Conservation (phyloP, 495 filamentous ascomycete species). For the Physcia stellaris region DNA sequence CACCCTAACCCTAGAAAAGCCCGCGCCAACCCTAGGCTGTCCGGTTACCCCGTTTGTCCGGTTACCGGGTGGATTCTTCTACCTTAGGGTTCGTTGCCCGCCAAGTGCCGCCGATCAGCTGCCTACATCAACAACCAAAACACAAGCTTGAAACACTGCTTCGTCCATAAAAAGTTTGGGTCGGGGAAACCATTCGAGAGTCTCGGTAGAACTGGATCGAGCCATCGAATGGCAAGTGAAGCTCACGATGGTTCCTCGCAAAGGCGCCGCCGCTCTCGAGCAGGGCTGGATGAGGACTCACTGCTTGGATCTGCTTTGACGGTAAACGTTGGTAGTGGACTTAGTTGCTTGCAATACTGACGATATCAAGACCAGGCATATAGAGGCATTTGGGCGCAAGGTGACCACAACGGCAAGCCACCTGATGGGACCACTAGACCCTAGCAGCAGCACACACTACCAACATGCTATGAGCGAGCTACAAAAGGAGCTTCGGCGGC, state of each 20-base stretch:
- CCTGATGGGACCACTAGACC: conserved; percentile 62
- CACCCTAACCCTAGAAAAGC: too few relatives aligned
- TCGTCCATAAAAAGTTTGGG: too few relatives aligned
- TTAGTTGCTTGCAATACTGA: conserved; percentile 7
- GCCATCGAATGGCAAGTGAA: conserved; percentile 17
- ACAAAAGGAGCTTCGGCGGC: conserved; percentile 72
- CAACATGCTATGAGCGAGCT: conserved; percentile 79
- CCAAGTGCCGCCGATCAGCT: too few relatives aligned
- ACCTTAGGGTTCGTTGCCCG: too few relatives aligned
- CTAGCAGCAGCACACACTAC: conserved; percentile 48
- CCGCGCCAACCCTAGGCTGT: too few relatives aligned
- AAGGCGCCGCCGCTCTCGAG: conserved; percentile 10
- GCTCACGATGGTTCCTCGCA: conserved; percentile 14
- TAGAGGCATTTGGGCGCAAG: conserved; percentile 89
- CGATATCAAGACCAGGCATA: conserved; percentile 54
- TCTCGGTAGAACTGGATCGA: too few relatives aligned
- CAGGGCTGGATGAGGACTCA: conserved; percentile 26
- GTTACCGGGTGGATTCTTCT: too few relatives aligned
- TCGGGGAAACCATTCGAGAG: too few relatives aligned
- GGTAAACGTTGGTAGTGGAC: conserved; percentile 18
- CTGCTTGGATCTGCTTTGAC: conserved; percentile 39
- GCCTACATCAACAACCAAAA: too few relatives aligned
- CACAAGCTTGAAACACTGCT: too few relatives aligned
- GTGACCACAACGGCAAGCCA: conserved; percentile 88
- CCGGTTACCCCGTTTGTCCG: too few relatives aligned